Evolutionary conservation across 2,329 filamentous ascomycete genomes (phyloP).

Genomic region (Magnaporthiopsis poae): DNA sequence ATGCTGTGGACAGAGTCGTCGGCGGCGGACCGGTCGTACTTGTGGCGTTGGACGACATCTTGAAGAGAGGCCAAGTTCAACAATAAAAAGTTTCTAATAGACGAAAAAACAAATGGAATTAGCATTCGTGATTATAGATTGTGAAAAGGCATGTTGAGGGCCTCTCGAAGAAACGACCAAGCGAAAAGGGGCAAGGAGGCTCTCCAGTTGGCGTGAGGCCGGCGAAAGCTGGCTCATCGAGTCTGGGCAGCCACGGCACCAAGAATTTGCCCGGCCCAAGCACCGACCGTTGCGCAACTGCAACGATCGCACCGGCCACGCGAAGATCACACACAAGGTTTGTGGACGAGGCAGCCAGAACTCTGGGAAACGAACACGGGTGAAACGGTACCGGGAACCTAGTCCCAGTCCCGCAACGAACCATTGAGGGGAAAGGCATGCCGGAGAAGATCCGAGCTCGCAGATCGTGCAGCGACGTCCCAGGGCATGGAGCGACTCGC

Average conservation of each 20-base stretch:
- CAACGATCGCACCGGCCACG: neutral
- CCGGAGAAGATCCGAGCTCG: neutral
- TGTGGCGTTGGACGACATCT: conserved; percentile 22
- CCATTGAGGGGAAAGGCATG: neutral
- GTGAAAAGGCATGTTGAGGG: neutral
- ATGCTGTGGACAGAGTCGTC: conserved; percentile 9
- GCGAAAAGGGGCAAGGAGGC: too few relatives aligned
- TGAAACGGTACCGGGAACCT: neutral
- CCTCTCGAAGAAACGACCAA: neutral
- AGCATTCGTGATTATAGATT: too few relatives aligned
- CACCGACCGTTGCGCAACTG: neutral
- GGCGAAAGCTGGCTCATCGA: neutral
- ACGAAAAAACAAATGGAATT: too few relatives aligned
- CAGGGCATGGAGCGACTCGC: neutral
- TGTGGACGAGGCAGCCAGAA: neutral
- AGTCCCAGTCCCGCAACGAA: neutral
- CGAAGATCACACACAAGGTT: neutral
- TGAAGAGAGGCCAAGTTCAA: conserved; percentile 19
- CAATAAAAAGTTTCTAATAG: conserved; percentile 11
- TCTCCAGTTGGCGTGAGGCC: too few relatives aligned
- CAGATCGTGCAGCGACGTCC: neutral
- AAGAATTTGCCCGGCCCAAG: neutral
- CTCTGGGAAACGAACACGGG: neutral
- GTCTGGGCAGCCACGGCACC: neutral
- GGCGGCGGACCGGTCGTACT: conserved; percentile 15